Conservation (phyloP, 176 grass and related monocot species). For the Puccinellia tenuiflora region DNA sequence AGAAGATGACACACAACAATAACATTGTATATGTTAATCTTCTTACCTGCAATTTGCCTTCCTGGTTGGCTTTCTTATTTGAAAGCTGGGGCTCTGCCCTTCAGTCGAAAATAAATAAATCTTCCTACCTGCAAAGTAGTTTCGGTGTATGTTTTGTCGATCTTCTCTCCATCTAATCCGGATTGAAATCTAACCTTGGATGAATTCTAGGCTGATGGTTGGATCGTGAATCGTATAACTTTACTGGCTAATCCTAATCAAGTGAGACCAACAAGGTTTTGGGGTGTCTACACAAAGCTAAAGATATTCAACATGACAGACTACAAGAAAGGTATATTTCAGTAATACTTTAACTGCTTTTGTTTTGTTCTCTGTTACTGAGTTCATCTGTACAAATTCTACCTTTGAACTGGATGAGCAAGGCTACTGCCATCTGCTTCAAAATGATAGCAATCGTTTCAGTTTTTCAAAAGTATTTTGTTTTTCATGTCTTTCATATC, state of each 20-base stretch:
- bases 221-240: slow-evolving; percentile 67
- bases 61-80: too few relatives aligned
- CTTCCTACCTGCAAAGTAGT: neutral
- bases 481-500: neutral
- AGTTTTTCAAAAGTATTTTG: neutral
- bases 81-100: too few relatives aligned
- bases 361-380: neutral
- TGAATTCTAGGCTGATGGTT: slow-evolving; percentile 81
- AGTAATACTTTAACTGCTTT: neutral
- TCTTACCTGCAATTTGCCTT: neutral
- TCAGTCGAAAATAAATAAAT: too few relatives aligned
- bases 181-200: neutral
- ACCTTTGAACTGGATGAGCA: neutral
- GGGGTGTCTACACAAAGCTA: slow-evolving; percentile 93
- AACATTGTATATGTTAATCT: neutral
- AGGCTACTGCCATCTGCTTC: neutral
- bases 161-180: neutral
- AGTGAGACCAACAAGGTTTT: slow-evolving; percentile 80
- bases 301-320: slow-evolving; percentile 92
- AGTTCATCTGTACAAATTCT: neutral
- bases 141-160: neutral
- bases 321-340: slow-evolving; percentile 68
- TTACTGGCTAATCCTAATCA: slow-evolving; percentile 86
- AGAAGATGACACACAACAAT: neutral
- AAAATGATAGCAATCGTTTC: neutral